phyloP scores from a whole-genome alignment of 192 early-diverging fungal species.

The Coemansia sp. region DNA sequence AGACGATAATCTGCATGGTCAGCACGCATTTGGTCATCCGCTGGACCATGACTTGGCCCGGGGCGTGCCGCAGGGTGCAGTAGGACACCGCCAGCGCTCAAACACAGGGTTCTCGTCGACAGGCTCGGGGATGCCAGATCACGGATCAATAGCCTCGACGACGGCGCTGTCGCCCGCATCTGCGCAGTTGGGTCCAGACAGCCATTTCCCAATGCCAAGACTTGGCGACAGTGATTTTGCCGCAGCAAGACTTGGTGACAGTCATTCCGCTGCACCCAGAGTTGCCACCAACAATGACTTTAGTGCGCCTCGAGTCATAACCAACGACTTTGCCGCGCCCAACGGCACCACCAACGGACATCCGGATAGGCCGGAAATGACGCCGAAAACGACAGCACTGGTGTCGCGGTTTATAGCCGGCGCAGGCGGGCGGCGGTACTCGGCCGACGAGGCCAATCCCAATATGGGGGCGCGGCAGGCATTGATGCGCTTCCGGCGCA shows the following conservation, averaged over 20 bases:
- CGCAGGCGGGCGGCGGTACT: background rate
- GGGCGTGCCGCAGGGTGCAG: background rate
- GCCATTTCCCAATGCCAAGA: background rate
- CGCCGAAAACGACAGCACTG: background rate
- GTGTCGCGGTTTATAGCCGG: conserved; percentile 1
- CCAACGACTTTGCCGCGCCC: no score
- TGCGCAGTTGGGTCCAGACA: background rate
- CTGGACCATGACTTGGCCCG: background rate
- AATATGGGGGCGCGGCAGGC: background rate
- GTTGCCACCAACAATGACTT: background rate
- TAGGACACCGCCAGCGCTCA: conserved; percentile 12
- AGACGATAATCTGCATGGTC: background rate
- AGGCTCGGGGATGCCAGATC: conserved; percentile 29
- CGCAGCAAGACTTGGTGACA: background rate
- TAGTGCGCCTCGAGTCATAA: no score
- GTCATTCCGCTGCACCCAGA: background rate
- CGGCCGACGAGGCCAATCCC: background rate
- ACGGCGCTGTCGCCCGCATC: conserved; percentile 33
- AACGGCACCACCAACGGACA: no score
- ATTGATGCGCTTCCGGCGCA: background rate
- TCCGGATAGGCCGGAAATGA: background rate
- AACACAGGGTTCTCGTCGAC: conserved; percentile 35
- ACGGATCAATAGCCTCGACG: conserved; percentile 31
- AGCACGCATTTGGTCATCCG: background rate
- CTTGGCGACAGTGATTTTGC: background rate